Conservation (phyloP, 495 filamentous ascomycete species). For the Staphylotrichum longicolle region DNA sequence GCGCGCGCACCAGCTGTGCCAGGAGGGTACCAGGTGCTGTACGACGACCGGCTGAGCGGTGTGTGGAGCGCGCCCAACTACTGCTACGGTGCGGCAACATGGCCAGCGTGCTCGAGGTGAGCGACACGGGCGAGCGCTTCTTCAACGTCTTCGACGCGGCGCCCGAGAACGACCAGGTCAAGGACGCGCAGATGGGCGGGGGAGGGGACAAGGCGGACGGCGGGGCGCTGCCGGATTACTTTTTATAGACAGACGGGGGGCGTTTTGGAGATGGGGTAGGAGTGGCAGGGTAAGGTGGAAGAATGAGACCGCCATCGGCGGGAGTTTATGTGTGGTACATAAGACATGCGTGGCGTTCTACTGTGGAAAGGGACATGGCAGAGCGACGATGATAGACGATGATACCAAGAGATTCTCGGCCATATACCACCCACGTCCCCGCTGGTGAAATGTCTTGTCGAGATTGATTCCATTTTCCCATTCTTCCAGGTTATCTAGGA, state of each 20-base stretch:
- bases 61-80: slow-evolving; percentile 98
- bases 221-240: slow-evolving; percentile 55
- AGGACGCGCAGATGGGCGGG: slow-evolving; percentile 67
- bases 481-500: too few relatives aligned
- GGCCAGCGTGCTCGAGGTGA: slow-evolving; percentile 94
- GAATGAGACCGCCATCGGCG: too few relatives aligned
- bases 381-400: too few relatives aligned
- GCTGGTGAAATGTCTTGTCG: too few relatives aligned
- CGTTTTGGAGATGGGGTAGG: too few relatives aligned
- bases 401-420: too few relatives aligned
- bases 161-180: slow-evolving; percentile 89
- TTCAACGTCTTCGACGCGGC: slow-evolving; percentile 98
- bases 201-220: slow-evolving; percentile 46
- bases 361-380: too few relatives aligned
- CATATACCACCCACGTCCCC: too few relatives aligned
- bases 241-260: slow-evolving; percentile 35
- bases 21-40: slow-evolving; percentile 94
- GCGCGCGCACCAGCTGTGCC: slow-evolving; percentile 93
- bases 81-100: slow-evolving; percentile 96
- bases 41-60: slow-evolving; percentile 89
- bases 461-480: too few relatives aligned
- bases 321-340: too few relatives aligned
- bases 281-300: too few relatives aligned
- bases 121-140: slow-evolving; percentile 82
- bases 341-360: too few relatives aligned